phyloP scores from a whole-genome alignment of 768 basidiomycete genomes.

The Trametes elegans region DNA sequence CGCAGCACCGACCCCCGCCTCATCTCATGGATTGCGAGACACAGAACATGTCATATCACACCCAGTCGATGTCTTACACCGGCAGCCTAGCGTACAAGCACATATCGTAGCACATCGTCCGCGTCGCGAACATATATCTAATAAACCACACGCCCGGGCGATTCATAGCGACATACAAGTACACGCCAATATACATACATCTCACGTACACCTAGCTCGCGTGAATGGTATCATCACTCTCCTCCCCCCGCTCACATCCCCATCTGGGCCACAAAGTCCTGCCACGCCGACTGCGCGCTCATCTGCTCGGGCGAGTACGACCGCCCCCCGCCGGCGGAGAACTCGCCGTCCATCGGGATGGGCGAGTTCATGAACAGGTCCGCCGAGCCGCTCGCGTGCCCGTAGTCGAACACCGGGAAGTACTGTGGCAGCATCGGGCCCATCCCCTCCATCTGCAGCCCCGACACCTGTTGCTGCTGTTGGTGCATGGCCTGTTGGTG shows the following conservation, averaged over 20 bases:
- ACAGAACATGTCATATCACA: too few species aligned
- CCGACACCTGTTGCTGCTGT: constrained; percentile 7
- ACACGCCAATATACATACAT: constrained; percentile 8
- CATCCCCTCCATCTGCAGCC: constrained; percentile 24
- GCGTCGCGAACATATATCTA: too few species aligned
- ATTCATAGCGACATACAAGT: constrained; percentile 7
- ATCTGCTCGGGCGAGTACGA: constrained; percentile 36
- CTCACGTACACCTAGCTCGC: too few species aligned
- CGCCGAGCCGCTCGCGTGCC: constrained; percentile 32
- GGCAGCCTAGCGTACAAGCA: too few species aligned
- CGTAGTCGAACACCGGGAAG: constrained; percentile 77
- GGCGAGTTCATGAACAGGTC: constrained; percentile 25
- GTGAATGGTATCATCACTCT: constrained; percentile 12
- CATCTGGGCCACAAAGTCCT: constrained; percentile 35
- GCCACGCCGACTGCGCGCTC: constrained; percentile 32
- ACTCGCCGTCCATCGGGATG: constrained; percentile 29
- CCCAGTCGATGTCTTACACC: too few species aligned
- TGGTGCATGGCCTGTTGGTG: constrained; percentile 1
- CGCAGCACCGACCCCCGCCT: too few species aligned
- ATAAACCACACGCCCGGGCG: too few species aligned
- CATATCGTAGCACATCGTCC: too few species aligned
- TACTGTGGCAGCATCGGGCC: constrained; percentile 54
- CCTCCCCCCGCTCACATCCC: constrained; percentile 17
- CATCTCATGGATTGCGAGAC: too few species aligned
- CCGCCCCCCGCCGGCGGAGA: constrained; percentile 22